Evolutionary conservation across 164 flowering plant species (phyloP).

Genomic region (Nymphaea colorata): DNA sequence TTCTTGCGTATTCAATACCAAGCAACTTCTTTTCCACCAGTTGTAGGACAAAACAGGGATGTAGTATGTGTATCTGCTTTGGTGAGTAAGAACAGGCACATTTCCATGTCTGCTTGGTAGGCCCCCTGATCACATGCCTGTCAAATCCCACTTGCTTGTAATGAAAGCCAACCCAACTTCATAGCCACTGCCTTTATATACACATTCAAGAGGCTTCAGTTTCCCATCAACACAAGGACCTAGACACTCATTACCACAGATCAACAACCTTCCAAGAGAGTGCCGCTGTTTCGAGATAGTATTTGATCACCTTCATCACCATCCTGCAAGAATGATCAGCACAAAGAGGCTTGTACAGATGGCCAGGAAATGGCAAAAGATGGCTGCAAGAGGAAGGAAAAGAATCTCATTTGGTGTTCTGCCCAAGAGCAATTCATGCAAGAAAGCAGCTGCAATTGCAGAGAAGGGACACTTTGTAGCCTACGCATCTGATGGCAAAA

Average conservation of each 20-base stretch:
- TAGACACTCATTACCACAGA: no score
- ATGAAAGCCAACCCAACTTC: no score
- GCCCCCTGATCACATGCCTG: no score
- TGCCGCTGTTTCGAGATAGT: no score
- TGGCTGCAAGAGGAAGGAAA: background rate
- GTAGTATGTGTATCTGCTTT: no score
- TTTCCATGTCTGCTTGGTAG: no score
- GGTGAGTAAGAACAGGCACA: no score
- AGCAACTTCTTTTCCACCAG: no score
- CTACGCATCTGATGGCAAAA: slow-evolving; percentile 1
- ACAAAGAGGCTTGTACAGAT: background rate
- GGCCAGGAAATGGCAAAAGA: background rate
- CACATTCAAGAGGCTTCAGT: background rate
- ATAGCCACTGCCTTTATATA: background rate
- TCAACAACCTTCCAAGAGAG: no score
- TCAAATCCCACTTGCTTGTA: no score
- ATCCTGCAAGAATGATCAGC: background rate
- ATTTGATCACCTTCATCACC: background rate
- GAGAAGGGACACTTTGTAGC: slow-evolving; percentile 6
- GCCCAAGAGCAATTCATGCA: background rate
- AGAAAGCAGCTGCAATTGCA: background rate
- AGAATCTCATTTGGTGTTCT: background rate
- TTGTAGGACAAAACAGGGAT: no score
- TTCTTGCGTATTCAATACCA: no score
- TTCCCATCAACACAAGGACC: background rate